Percentiles rank a stretch among this genome's conserved stretches.
Evolutionary conservation across 768 basidiomycete genomes (phyloP).

Genomic region (Zangia roseola): DNA sequence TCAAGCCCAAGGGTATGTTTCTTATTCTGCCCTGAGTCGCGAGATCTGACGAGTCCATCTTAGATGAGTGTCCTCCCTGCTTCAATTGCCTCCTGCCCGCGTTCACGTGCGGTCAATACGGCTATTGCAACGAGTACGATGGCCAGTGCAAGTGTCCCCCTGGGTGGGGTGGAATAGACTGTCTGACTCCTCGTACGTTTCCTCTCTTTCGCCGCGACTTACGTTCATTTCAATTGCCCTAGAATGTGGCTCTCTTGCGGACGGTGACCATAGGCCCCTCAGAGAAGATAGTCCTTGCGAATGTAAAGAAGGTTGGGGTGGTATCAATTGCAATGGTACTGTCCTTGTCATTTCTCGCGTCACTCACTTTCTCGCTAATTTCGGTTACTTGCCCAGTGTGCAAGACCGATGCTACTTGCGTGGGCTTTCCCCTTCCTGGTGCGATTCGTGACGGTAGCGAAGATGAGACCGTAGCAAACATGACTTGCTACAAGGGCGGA

Average conservation of each 20-base stretch:
- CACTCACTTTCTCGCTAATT: neutral
- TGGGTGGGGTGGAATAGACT: conserved; percentile 98
- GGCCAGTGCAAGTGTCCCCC: conserved; percentile 96
- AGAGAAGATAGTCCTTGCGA: conserved; percentile 77
- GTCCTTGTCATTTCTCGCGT: neutral
- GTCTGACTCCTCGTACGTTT: conserved; percentile 81
- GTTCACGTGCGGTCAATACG: conserved; percentile 91
- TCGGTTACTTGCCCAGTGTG: conserved; percentile 60
- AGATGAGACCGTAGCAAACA: conserved; percentile 50
- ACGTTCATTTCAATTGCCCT: neutral
- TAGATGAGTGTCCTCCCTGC: conserved; percentile 77
- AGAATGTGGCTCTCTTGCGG: conserved; percentile 95
- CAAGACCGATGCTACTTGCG: conserved; percentile 75
- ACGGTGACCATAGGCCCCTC: conserved; percentile 81
- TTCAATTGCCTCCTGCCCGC: conserved; percentile 95
- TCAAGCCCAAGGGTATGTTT: conserved; percentile 16
- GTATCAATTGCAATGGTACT: conserved; percentile 96
- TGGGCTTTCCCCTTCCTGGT: conserved; percentile 67
- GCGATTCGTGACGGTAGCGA: conserved; percentile 38
- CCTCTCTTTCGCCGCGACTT: conserved; percentile 1
- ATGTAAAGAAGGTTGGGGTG: conserved; percentile 93
- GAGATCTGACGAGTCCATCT: neutral
- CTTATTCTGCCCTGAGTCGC: too few relatives aligned
- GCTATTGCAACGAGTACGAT: conserved; percentile 85
- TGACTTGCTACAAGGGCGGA: conserved; percentile 95